These are phyloP conservation scores for Blastocladiella emersonii DNA, from an alignment of 371 early-diverging fungal genomes.

Conservation along the genomic window DNA sequence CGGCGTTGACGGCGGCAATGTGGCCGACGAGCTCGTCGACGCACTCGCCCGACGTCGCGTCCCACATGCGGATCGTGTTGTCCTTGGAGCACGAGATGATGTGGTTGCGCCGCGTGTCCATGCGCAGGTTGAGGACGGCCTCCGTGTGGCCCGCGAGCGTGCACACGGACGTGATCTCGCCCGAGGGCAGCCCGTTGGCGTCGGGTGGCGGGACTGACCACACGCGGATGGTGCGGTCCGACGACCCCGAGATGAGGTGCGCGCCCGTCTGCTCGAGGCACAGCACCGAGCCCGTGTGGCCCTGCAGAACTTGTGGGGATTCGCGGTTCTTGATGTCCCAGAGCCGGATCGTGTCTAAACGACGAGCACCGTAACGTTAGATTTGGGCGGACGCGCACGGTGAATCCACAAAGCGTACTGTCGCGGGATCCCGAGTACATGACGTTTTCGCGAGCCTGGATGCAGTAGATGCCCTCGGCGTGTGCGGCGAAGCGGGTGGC, in stretches of 20 bases:
- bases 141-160: constrained; percentile 54
- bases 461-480: constrained; percentile 36
- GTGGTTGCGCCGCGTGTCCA: constrained; percentile 3
- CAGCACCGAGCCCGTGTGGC: constrained; percentile 24
- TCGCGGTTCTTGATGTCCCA: constrained; percentile 13
- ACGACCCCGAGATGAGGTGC: constrained; percentile 10
- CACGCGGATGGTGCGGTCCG: constrained; percentile 17
- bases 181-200: background rate
- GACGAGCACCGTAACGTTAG: background rate
- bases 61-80: constrained; percentile 9
- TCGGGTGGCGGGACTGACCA: constrained; percentile 18
- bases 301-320: constrained; percentile 10
- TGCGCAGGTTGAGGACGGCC: constrained; percentile 60
- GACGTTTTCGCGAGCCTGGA: constrained; percentile 30
- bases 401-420: constrained; percentile 9
- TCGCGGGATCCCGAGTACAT: constrained; percentile 43
- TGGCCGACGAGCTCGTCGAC: constrained; percentile 59
- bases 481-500: constrained; percentile 23
- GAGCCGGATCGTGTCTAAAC: constrained; percentile 8
- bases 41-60: constrained; percentile 10
- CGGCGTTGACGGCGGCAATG: constrained; percentile 73
- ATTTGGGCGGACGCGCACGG: too few species aligned
- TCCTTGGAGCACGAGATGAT: constrained; percentile 7
- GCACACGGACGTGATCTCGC: constrained; percentile 13
- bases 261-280: constrained; percentile 11